These are phyloP conservation scores for Peronospora tabacina DNA, from an alignment of 352 stramenopile genomes.

Conservation along the genomic window DNA sequence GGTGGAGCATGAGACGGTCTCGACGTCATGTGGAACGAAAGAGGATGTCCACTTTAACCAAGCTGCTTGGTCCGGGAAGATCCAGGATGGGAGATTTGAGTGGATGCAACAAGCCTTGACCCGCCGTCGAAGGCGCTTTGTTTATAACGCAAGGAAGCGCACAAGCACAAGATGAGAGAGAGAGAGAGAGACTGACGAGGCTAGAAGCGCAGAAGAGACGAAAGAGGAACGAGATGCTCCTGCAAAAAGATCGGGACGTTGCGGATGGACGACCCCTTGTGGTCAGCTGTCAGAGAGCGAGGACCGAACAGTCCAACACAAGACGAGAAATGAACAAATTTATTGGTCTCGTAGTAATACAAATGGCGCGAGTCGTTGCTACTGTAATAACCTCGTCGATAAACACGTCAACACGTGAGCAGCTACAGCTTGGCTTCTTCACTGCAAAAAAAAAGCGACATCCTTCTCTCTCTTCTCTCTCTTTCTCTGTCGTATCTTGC, in stretches of 20 bases:
- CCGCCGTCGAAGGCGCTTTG: too few species aligned
- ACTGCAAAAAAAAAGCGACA: background rate
- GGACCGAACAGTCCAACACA: too few species aligned
- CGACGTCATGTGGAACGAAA: conserved; percentile 9
- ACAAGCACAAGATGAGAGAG: too few species aligned
- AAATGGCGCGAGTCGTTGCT: conserved; percentile 24
- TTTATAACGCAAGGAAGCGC: too few species aligned
- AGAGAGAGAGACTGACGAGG: too few species aligned
- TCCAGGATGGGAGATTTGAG: too few species aligned
- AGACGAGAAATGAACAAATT: conserved; percentile 7
- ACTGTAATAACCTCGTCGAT: conserved; percentile 32
- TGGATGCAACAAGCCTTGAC: too few species aligned
- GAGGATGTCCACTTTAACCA: too few species aligned
- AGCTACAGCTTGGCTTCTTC: conserved; percentile 6
- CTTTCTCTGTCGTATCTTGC: background rate
- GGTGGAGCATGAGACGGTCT: conserved; percentile 12
- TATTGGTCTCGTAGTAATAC: conserved; percentile 34
- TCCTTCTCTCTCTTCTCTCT: background rate
- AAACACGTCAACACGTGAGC: conserved; percentile 15
- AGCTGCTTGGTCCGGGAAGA: too few species aligned
- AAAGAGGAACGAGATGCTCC: conserved; percentile 4
- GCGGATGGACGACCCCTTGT: conserved; percentile 5
- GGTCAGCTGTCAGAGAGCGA: too few species aligned
- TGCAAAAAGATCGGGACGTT: conserved; percentile 14
- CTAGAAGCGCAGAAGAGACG: too few species aligned